phyloP scores from a whole-genome alignment of 768 basidiomycete genomes.

The Trichaptum fuscoviolaceum region DNA sequence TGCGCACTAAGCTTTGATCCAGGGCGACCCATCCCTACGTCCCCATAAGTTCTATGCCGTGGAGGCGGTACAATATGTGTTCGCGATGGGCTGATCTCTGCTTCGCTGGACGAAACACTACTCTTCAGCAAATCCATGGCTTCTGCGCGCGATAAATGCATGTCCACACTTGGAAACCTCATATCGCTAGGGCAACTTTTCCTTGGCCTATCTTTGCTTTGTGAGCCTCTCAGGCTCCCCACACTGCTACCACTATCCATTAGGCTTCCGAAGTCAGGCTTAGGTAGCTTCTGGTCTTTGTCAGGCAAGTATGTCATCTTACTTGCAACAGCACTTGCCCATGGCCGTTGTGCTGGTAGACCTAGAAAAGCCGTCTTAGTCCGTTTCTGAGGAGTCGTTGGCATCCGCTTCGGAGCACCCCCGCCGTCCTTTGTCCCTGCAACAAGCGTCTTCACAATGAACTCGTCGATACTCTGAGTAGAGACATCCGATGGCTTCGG shows the following conservation, averaged over 20 bases:
- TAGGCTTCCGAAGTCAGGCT: constrained; percentile 21
- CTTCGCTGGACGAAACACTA: constrained; percentile 4
- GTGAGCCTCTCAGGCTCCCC: not conserved
- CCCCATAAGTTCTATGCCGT: constrained; percentile 41
- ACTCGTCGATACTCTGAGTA: constrained; percentile 54
- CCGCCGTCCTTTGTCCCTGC: constrained; percentile 46
- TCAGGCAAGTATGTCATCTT: constrained; percentile 43
- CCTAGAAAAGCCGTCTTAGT: constrained; percentile 52
- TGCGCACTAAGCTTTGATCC: constrained; percentile 30
- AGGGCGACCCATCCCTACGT: constrained; percentile 64
- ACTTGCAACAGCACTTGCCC: constrained; percentile 74
- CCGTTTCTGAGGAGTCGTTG: constrained; percentile 81
- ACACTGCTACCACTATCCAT: constrained; percentile 31
- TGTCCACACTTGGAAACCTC: constrained; percentile 1
- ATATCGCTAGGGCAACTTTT: constrained; percentile 40
- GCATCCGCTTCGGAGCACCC: constrained; percentile 51
- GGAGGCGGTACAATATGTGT: constrained; percentile 7
- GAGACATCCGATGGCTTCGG: constrained; percentile 40
- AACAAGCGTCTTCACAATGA: constrained; percentile 66
- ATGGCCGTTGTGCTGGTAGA: constrained; percentile 45
- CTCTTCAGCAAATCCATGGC: not conserved
- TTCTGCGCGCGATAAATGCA: not conserved
- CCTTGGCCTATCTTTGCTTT: constrained; percentile 38
- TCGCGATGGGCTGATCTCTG: constrained; percentile 12
- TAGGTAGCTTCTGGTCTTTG: not conserved